Base-by-base conservation (phyloP, 78 protist species). In the Salpingoeca rosetta region DNA sequence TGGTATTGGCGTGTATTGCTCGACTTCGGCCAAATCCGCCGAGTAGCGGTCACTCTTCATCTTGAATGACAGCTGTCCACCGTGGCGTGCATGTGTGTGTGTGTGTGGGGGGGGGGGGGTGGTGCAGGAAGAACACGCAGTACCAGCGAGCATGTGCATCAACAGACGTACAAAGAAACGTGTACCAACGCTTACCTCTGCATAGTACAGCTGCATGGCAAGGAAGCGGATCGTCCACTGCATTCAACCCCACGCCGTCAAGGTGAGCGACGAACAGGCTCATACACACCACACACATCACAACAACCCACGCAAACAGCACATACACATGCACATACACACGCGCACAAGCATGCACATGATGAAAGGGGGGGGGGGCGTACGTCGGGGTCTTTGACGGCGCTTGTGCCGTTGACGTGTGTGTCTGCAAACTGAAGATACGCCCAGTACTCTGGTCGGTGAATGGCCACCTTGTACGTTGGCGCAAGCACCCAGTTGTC, bases 401-500 rank as follows among this genome's bases (percentile, higher is more conserved):
- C 31, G 31, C 31, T 17, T 22, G 65, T 51, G 65, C 65, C 65
- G 65, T 51, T 51, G 65, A 17, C 31, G 65, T 51, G 7, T 7
- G 82, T 7, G 80, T 11, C 36, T 3, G 85, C 42, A 35, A 87
- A 87, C 89, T 86, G 88, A 11, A 86, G 35, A 41, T 31, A 22
- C 37, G 83, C 75, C 84, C 83, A 78, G 76, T 0, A 28, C 84
- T 86, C 74, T 1, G 88, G 76, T 38, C 7, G 79, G 78, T 77
- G 82, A 37, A 45, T 25, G 84, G 3, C 24, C 38, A 44, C 85
- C 40, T 31, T 22, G 39, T 39, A 37, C 57, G 72, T 80, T 12
- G 88, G 88, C 27, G 88, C 36, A 82, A 75, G 80, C 72, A 86
- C 88, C 88, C 88, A 86, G 44, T 86, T 86, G 42, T 86, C 83